phyloP scores from a whole-genome alignment of 257 asterid genomes.

The Solanum sejunctum region DNA sequence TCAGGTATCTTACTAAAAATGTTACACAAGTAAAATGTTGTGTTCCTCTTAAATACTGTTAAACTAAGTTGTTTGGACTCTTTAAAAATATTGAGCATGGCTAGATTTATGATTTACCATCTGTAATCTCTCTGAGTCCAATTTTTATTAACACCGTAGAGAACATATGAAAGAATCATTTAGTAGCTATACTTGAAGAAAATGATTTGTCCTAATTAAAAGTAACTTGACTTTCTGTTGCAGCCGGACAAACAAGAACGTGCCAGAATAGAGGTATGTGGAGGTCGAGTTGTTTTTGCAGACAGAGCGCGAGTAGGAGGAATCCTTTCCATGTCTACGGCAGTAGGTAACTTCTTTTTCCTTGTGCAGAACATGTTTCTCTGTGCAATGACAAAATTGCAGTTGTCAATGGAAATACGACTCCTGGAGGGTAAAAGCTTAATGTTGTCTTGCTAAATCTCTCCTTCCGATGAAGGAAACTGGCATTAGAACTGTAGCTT shows the following conservation, averaged over 20 bases:
- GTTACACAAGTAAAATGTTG: not conserved
- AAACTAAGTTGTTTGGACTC: too few species aligned
- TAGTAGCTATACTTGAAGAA: not conserved
- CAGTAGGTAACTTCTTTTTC: conserved; percentile 4
- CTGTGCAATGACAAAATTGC: not conserved
- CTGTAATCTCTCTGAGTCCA: not conserved
- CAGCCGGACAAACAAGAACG: conserved; percentile 10
- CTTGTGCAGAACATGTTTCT: not conserved
- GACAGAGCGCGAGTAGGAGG: conserved; percentile 10
- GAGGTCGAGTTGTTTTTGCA: conserved; percentile 1
- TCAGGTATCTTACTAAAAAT: not conserved
- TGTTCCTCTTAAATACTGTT: not conserved
- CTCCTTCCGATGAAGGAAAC: not conserved
- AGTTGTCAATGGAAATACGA: not conserved
- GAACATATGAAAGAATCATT: not conserved
- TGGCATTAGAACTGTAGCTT: not conserved
- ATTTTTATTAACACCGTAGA: not conserved
- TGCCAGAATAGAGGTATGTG: conserved; percentile 8
- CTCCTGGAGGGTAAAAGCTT: not conserved
- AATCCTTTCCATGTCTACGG: conserved; percentile 10
- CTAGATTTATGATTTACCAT: not conserved
- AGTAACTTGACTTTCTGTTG: not conserved
- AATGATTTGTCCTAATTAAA: not conserved
- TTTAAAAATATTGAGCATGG: not conserved
- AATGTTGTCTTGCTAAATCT: not conserved